A percentile compares a stretch with the other conserved stretches of the same genome.
phyloP scores from a whole-genome alignment of 139 green algal genomes.

The Marvania coccoides region DNA sequence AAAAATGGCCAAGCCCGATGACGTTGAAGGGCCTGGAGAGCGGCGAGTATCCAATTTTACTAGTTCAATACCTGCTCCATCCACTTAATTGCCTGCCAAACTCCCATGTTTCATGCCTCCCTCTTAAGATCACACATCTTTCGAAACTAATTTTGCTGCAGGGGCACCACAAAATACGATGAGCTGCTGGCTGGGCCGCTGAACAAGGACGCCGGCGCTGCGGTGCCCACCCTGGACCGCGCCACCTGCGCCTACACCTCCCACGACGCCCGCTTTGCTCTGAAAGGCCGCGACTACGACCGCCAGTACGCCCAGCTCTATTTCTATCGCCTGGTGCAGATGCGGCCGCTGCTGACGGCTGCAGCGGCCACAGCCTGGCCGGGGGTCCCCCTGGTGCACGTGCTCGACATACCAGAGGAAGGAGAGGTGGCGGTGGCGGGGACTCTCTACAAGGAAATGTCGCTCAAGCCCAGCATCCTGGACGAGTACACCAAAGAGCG shows the following conservation, averaged over 20 bases:
- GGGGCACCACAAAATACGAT: slow-evolving; percentile 6
- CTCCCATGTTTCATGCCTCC: too few species aligned
- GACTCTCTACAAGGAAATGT: slow-evolving; percentile 97
- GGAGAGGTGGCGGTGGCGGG: slow-evolving; percentile 70
- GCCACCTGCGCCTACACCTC: background rate
- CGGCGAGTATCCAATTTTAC: too few species aligned
- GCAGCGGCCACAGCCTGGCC: slow-evolving; percentile 57
- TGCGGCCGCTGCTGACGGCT: slow-evolving; percentile 39
- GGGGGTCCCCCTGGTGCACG: slow-evolving; percentile 50
- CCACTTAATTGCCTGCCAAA: too few species aligned
- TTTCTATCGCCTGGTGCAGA: slow-evolving; percentile 68
- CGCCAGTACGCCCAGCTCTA: slow-evolving; percentile 93
- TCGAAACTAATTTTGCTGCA: too few species aligned
- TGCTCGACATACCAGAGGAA: slow-evolving; percentile 73
- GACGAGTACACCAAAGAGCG: slow-evolving; percentile 83
- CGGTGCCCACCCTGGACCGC: background rate
- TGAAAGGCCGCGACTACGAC: slow-evolving; percentile 51
- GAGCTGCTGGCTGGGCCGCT: slow-evolving; percentile 9
- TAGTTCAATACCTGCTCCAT: too few species aligned
- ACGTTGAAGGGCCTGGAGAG: too few species aligned
- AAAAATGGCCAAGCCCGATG: too few species aligned
- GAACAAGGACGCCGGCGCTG: background rate
- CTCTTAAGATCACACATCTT: too few species aligned
- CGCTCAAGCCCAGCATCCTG: slow-evolving; percentile 90
- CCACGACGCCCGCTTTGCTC: slow-evolving; percentile 34